phyloP scores from a whole-genome alignment of 352 stramenopile genomes.

The Globisporangium orthogonon region DNA sequence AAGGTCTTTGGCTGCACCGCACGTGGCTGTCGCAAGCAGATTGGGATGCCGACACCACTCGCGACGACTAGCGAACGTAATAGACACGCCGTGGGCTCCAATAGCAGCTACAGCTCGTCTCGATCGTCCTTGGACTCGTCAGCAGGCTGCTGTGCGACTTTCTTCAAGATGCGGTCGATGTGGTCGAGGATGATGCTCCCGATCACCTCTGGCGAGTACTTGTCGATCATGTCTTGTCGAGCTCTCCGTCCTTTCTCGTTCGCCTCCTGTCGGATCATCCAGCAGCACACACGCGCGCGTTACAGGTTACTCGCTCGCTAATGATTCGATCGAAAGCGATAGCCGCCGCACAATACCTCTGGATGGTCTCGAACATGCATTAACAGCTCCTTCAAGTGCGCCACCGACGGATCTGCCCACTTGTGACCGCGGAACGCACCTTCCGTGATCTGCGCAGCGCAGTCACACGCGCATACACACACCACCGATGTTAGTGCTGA shows the following conservation, averaged over 20 bases:
- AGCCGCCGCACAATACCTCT: slow-evolving; percentile 20
- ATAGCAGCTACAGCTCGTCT: slow-evolving; percentile 48
- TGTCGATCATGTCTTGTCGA: slow-evolving; percentile 74
- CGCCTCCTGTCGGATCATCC: slow-evolving; percentile 29
- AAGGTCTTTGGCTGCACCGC: slow-evolving; percentile 78
- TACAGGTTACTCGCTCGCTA: neutral
- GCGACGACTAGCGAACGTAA: slow-evolving; percentile 15
- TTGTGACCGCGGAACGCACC: slow-evolving; percentile 73
- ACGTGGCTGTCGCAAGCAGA: slow-evolving; percentile 79
- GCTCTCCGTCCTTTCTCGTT: slow-evolving; percentile 59
- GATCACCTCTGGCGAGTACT: slow-evolving; percentile 76
- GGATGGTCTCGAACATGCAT: slow-evolving; percentile 45
- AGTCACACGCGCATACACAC: no score
- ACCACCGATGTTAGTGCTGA: no score
- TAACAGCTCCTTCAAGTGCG: slow-evolving; percentile 67
- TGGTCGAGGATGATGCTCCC: slow-evolving; percentile 58
- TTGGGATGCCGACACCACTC: slow-evolving; percentile 45
- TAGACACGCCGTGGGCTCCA: no score
- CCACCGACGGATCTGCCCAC: slow-evolving; percentile 82
- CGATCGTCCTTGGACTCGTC: slow-evolving; percentile 12
- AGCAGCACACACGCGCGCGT: neutral
- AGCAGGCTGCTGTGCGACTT: slow-evolving; percentile 1
- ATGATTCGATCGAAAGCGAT: no score
- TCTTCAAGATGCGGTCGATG: slow-evolving; percentile 52
- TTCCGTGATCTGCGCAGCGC: slow-evolving; percentile 48